Percentiles rank a stretch among this genome's conserved stretches.
phyloP scores from a whole-genome alignment of 2,329 filamentous ascomycete genomes.

The Fusarium torulosum region DNA sequence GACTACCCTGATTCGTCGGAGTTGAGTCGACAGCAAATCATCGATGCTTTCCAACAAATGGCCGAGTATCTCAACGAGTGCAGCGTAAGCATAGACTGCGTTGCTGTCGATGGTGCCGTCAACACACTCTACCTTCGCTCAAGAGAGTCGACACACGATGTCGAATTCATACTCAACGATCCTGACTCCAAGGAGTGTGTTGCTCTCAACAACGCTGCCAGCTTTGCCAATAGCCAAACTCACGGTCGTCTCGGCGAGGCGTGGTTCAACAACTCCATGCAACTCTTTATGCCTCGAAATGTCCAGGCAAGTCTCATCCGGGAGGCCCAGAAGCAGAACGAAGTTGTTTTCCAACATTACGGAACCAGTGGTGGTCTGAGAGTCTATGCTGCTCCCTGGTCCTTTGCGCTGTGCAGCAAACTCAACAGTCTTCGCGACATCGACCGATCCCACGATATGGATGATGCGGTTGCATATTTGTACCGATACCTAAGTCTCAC shows the following conservation, averaged over 20 bases:
- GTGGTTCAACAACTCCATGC: conserved; percentile 45
- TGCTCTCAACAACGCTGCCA: conserved; percentile 34
- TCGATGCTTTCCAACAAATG: conserved; percentile 37
- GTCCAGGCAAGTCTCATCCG: conserved; percentile 25
- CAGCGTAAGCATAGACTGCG: conserved; percentile 22
- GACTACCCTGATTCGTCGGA: conserved; percentile 33
- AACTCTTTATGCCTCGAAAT: conserved; percentile 34
- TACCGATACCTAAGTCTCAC: conserved; percentile 23
- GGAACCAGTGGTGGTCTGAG: conserved; percentile 31
- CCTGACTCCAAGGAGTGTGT: conserved; percentile 25
- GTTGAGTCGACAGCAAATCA: conserved; percentile 27
- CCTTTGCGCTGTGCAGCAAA: conserved; percentile 40
- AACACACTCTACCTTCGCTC: conserved; percentile 39
- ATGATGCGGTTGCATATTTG: conserved; percentile 40
- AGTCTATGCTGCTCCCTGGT: conserved; percentile 41
- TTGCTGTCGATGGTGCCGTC: conserved; percentile 41
- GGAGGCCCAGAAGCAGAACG: conserved; percentile 30
- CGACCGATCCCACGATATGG: conserved; percentile 39
- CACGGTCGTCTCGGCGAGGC: conserved; percentile 34
- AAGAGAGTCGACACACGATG: conserved; percentile 38
- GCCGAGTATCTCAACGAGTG: conserved; percentile 40
- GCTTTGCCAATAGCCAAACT: conserved; percentile 33
- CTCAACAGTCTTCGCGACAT: conserved; percentile 38
- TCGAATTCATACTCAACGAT: conserved; percentile 40
- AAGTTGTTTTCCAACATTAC: conserved; percentile 36